Conservation (phyloP, 2,329 filamentous ascomycete species). For the Penicillium carneum region DNA sequence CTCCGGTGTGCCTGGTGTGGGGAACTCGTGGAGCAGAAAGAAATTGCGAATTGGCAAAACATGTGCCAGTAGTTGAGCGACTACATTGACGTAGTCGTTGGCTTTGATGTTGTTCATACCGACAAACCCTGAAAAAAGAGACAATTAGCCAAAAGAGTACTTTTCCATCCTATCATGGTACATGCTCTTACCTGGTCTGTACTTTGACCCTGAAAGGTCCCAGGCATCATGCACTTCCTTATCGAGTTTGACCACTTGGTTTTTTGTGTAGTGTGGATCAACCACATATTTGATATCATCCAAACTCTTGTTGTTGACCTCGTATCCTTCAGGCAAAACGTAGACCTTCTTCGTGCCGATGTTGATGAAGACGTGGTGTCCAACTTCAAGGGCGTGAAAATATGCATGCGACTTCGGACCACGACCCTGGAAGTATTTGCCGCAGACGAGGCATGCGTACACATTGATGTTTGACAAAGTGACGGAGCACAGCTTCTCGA, state of each 20-base stretch:
- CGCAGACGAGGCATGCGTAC: constrained; percentile 95
- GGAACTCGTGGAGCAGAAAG: constrained; percentile 85
- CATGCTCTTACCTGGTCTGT: constrained; percentile 70
- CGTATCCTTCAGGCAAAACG: constrained; percentile 87
- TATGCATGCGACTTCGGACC: constrained; percentile 95
- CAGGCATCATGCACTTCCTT: constrained; percentile 66
- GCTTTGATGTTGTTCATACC: constrained; percentile 99
- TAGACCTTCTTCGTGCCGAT: constrained; percentile 69
- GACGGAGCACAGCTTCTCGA: constrained; percentile 96
- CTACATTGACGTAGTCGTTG: constrained; percentile 97
- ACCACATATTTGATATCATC: constrained; percentile 99
- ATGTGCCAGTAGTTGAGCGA: constrained; percentile 89
- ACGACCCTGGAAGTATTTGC: constrained; percentile 95
- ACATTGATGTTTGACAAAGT: constrained; percentile 98
- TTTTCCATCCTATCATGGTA: background rate
- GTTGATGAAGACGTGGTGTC: constrained; percentile 97
- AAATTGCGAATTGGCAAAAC: constrained; percentile 89
- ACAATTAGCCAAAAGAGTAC: background rate
- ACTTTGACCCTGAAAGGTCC: constrained; percentile 83
- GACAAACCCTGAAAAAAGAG: constrained; percentile 70
- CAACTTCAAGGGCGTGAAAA: constrained; percentile 93
- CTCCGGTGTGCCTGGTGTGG: constrained; percentile 69
- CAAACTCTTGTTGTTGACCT: constrained; percentile 90
- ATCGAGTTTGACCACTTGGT: constrained; percentile 82
- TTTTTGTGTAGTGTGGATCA: constrained; percentile 82